Base-by-base conservation (phyloP, 805 yeast species). In the Sugiyamaella qingdaonensis region DNA sequence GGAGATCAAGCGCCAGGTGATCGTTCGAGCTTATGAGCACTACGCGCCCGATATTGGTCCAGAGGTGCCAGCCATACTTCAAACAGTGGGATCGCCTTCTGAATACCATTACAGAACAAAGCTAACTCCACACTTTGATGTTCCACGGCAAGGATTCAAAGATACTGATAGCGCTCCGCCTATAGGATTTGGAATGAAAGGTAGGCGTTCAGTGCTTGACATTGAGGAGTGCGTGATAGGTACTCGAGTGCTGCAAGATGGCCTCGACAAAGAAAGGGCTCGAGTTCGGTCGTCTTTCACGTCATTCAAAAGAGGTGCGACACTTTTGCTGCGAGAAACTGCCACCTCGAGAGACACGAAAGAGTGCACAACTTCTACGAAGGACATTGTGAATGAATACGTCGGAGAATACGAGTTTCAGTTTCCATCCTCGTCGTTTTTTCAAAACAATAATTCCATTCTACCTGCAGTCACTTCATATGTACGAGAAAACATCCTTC, bases 191-290 rank as follows among this genome's bases (percentile, higher is more conserved):
- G 96, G 95, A 7, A 77, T 85, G 49, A 87, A 87, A 66, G 96
- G 96, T 34, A 70, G 75, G 36, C 77, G 74, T 18, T 69, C 79
- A 7, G 84, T 88, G 27, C 72, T 94, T 57, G 99, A 94, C 68
- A 91, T 94, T 58, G 99, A 94, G 67, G 97, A 90, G 59, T 94
- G 98, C 68, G 73, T 84, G 2, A 89, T 94, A 59, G 98, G 96
- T 4, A 94, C 98, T 0, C 72, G 74, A 1, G 82, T 87, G 36
- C 78, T 94, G 34, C 86, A 91, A 68, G 65, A 73, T 46, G 97
- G 95, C 1, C 73, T 92, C 77, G 64, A 67, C 7, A 79, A 82
- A 62, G 95, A 90, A 69, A 77, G 97, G 56, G 63, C 59, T 27
- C 73, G 73, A 35, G 81, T 87, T 54, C 74, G 74, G 24, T 68